phyloP scores from a whole-genome alignment of 2,329 filamentous ascomycete genomes.

The Calonectria pauciramosa region DNA sequence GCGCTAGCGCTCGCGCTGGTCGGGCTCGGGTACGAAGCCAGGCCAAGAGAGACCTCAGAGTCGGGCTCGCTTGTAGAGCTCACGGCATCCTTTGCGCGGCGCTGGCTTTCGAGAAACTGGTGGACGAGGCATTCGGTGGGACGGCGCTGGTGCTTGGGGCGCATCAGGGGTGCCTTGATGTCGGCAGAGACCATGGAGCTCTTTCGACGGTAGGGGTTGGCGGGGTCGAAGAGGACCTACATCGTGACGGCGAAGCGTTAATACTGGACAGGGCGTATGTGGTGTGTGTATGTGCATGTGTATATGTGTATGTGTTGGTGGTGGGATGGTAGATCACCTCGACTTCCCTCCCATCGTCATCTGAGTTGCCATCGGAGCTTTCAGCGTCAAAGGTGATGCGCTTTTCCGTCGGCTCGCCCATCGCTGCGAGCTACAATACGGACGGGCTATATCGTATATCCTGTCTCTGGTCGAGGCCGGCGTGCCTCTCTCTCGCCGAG shows the following conservation, averaged over 20 bases:
- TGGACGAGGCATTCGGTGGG: slow-evolving; percentile 74
- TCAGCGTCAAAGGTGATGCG: slow-evolving; percentile 51
- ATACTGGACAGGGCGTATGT: neutral
- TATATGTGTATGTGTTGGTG: neutral
- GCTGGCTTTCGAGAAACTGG: slow-evolving; percentile 72
- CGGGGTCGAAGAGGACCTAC: slow-evolving; percentile 73
- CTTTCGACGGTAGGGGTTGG: slow-evolving; percentile 74
- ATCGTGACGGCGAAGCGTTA: neutral
- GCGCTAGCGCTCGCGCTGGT: slow-evolving; percentile 1
- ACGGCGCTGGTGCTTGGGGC: slow-evolving; percentile 38
- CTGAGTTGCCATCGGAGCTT: slow-evolving; percentile 61
- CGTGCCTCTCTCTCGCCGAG: neutral
- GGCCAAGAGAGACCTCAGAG: slow-evolving; percentile 46
- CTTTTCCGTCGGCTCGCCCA: slow-evolving; percentile 38
- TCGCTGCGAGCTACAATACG: slow-evolving; percentile 4
- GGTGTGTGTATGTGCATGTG: neutral
- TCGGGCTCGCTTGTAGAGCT: slow-evolving; percentile 46
- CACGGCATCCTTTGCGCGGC: slow-evolving; percentile 48
- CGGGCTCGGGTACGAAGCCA: slow-evolving; percentile 44
- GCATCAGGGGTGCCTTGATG: slow-evolving; percentile 50
- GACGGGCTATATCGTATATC: neutral
- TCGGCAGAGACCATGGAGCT: slow-evolving; percentile 73
- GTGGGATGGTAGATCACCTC: slow-evolving; percentile 56
- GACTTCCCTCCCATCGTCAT: slow-evolving; percentile 62
- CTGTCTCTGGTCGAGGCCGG: neutral